phyloP scores from a whole-genome alignment of 257 asterid genomes.

The Ajuga chamaepitys region DNA sequence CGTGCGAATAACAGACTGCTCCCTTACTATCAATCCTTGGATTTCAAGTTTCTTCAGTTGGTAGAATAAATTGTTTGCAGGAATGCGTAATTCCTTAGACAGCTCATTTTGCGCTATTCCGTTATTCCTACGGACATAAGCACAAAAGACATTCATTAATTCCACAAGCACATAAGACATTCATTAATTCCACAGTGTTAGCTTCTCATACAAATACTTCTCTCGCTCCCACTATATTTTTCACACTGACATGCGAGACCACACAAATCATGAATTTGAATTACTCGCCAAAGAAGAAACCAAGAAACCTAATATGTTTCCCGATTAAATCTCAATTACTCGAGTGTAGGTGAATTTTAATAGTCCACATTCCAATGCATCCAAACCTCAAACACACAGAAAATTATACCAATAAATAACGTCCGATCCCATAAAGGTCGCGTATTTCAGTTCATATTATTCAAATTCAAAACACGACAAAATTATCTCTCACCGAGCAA shows the following conservation, averaged over 20 bases:
- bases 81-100: constrained; percentile 54
- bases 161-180: too few species aligned
- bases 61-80: constrained; percentile 65
- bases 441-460: background rate
- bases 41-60: constrained; percentile 69
- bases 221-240: background rate
- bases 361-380: too few species aligned
- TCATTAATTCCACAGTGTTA: background rate
- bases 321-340: too few species aligned
- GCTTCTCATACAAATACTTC: constrained; percentile 13
- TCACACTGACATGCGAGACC: constrained; percentile 2
- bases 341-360: too few species aligned
- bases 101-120: constrained; percentile 90
- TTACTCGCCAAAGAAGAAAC: too few species aligned
- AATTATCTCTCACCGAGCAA: constrained; percentile 51
- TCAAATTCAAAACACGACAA: background rate
- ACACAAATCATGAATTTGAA: too few species aligned
- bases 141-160: background rate
- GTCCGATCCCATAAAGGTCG: background rate
- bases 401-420: background rate
- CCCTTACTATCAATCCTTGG: constrained; percentile 75
- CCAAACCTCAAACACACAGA: background rate
- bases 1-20: constrained; percentile 58
- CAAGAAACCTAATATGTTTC: too few species aligned
- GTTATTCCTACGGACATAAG: constrained; percentile 43